Evolutionary conservation across 139 green algal species (phyloP).

Genomic region (Micractinium conductrix): DNA sequence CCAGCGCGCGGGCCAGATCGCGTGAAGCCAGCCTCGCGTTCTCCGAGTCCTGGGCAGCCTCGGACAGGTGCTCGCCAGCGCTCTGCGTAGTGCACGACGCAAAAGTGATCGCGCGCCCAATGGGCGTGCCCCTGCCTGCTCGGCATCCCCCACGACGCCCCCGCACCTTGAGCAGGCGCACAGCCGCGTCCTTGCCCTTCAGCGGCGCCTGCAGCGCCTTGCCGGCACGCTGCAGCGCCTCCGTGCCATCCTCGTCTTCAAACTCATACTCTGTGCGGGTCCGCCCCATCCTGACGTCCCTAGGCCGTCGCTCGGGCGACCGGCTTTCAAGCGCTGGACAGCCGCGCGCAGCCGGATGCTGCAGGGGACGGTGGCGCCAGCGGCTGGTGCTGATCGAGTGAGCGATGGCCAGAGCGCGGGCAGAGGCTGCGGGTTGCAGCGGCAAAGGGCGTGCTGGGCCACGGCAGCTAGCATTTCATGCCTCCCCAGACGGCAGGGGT

Average conservation of each 20-base stretch:
- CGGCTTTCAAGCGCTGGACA: background rate
- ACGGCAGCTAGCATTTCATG: too few relatives aligned
- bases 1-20: constrained; percentile 46
- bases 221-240: constrained; percentile 30
- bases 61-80: constrained; percentile 44
- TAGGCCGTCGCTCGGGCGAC: too few relatives aligned
- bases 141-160: background rate
- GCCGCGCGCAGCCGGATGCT: background rate
- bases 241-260: constrained; percentile 21
- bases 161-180: constrained; percentile 63
- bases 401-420: too few relatives aligned
- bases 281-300: background rate
- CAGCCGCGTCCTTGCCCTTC: constrained; percentile 59
- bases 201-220: constrained; percentile 26
- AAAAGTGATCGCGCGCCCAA: too few relatives aligned
- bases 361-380: too few relatives aligned
- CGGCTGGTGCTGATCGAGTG: too few relatives aligned
- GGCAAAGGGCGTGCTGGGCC: too few relatives aligned
- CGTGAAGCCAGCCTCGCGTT: constrained; percentile 33
- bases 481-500: too few relatives aligned
- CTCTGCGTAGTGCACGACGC: too few relatives aligned
- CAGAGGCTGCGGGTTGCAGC: too few relatives aligned
- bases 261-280: constrained; percentile 33
- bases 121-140: too few relatives aligned
- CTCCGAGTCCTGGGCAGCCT: constrained; percentile 51